A percentile compares a stretch with the other conserved stretches of the same genome.
These are phyloP conservation scores for Aotearoamyces nothofagi DNA, from an alignment of 2,329 filamentous ascomycete species.

Conservation along the genomic window DNA sequence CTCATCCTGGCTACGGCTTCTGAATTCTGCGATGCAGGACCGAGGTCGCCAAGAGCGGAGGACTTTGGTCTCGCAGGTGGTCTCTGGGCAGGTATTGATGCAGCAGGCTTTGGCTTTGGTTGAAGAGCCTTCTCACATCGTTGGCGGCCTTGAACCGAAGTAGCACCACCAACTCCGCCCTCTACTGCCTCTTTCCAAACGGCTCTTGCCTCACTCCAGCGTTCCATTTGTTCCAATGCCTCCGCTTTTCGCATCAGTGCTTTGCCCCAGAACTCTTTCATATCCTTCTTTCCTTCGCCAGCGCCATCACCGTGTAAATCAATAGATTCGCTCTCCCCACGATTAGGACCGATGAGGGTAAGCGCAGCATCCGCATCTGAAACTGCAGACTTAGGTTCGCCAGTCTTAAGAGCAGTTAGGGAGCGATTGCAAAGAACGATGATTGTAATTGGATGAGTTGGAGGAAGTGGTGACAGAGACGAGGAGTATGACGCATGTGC, in stretches of 20 bases:
- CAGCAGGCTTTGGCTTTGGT: constrained; percentile 41
- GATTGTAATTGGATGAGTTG: constrained; percentile 68
- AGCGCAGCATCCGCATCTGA: constrained; percentile 72
- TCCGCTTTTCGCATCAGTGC: constrained; percentile 90
- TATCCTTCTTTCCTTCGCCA: constrained; percentile 54
- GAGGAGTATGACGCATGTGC: constrained; percentile 73
- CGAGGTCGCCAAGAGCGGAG: constrained; percentile 26
- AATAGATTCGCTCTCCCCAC: constrained; percentile 69
- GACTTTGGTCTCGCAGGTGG: constrained; percentile 25
- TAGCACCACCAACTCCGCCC: constrained; percentile 69
- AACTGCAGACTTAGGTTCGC: constrained; percentile 78
- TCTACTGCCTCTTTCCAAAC: constrained; percentile 78
- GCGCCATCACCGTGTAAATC: constrained; percentile 42
- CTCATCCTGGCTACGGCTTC: constrained; percentile 74
- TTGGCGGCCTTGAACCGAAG: constrained; percentile 72
- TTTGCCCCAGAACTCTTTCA: constrained; percentile 89
- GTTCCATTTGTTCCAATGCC: constrained; percentile 88
- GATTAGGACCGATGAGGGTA: constrained; percentile 60
- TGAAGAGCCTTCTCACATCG: constrained; percentile 78
- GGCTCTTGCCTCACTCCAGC: constrained; percentile 68
- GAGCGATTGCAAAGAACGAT: constrained; percentile 86
- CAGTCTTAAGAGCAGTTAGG: constrained; percentile 78
- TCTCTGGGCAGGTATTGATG: constrained; percentile 27
- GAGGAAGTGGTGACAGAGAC: constrained; percentile 60
- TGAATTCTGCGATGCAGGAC: constrained; percentile 29